These are phyloP conservation scores for Fremontodendron californicum DNA, from an alignment of 345 rosid species.

Conservation along the genomic window DNA sequence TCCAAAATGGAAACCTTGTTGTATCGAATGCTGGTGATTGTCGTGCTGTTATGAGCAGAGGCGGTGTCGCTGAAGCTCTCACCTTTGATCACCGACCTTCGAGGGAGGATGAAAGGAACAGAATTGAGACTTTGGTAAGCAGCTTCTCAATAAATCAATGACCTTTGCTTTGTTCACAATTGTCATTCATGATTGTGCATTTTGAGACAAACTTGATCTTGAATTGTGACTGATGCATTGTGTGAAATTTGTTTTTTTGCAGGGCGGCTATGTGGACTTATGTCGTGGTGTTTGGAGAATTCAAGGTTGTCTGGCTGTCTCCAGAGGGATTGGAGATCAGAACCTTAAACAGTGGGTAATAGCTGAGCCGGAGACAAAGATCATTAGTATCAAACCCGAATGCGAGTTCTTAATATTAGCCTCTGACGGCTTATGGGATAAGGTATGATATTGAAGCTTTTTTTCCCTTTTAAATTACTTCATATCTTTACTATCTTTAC, in stretches of 20 bases:
- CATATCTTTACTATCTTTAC: background rate
- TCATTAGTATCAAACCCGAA: constrained; percentile 36
- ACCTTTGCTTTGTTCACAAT: constrained; percentile 3
- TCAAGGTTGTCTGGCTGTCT: constrained; percentile 85
- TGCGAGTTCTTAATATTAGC: constrained; percentile 88
- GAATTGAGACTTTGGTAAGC: constrained; percentile 67
- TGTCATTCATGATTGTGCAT: background rate
- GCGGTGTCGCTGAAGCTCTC: constrained; percentile 68
- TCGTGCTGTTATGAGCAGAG: constrained; percentile 80
- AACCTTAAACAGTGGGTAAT: constrained; percentile 72
- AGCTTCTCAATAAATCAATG: constrained; percentile 1
- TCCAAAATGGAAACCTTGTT: constrained; percentile 59
- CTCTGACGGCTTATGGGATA: constrained; percentile 91
- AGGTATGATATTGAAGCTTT: constrained; percentile 29
- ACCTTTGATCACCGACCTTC: constrained; percentile 81
- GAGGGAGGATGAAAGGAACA: constrained; percentile 65
- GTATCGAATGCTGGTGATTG: constrained; percentile 88
- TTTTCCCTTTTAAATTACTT: background rate
- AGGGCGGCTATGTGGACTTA: constrained; percentile 87
- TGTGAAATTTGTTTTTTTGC: background rate
- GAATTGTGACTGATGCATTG: background rate
- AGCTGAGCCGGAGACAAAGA: constrained; percentile 73
- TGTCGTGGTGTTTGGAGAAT: constrained; percentile 73
- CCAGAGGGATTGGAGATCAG: constrained; percentile 77
- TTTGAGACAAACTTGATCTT: background rate